A percentile compares a stretch with the other conserved stretches of the same genome.
Evolutionary conservation across 2,329 filamentous ascomycete genomes (phyloP).

Genomic region (Ophiostoma perfectum): DNA sequence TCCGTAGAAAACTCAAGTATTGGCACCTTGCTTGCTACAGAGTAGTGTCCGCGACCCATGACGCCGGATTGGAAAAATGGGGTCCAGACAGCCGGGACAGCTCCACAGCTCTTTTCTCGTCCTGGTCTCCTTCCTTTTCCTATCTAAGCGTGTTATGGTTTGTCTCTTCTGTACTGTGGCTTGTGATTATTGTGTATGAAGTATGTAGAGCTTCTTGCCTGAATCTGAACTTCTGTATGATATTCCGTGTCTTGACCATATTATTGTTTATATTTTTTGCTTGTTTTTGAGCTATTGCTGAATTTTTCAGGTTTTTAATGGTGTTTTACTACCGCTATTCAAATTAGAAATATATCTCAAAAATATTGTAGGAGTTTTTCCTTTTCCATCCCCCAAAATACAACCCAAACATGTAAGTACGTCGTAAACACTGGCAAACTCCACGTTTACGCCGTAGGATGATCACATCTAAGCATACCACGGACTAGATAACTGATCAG

Average conservation of each 20-base stretch:
- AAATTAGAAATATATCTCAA: background rate
- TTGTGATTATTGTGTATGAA: no score
- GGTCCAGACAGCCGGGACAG: constrained; percentile 21
- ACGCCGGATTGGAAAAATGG: constrained; percentile 20
- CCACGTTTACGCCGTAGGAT: no score
- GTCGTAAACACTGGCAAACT: no score
- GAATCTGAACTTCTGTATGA: no score
- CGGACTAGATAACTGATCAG: no score
- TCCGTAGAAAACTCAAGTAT: background rate
- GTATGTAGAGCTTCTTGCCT: no score
- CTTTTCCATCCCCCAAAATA: background rate
- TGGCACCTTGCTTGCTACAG: background rate
- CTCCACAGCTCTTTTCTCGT: background rate
- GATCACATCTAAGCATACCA: no score
- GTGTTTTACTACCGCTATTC: background rate
- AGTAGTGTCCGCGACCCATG: background rate
- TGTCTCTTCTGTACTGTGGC: background rate
- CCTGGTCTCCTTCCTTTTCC: background rate
- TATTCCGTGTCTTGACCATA: no score
- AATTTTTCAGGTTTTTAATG: background rate
- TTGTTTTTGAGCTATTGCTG: background rate
- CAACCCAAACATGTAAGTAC: background rate
- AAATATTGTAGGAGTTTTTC: background rate
- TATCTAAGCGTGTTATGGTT: background rate
- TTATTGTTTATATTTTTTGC: background rate